phyloP scores from a whole-genome alignment of 495 filamentous ascomycete species.

The Aspergillus ellipticus region DNA sequence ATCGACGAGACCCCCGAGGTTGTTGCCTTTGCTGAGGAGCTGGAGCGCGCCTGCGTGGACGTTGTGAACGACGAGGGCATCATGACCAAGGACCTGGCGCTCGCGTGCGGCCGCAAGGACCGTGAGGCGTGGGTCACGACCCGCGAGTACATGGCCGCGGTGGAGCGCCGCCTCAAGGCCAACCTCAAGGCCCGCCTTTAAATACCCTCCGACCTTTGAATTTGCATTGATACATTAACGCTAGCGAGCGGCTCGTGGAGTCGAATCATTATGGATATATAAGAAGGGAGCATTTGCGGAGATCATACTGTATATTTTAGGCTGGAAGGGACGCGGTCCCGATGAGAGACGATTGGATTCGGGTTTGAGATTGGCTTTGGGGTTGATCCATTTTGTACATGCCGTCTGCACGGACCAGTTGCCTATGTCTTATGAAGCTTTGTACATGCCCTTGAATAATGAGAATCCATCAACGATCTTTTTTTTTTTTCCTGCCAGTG shows the following conservation, averaged over 20 bases:
- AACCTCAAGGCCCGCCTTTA: slow-evolving; percentile 50
- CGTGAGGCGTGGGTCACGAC: slow-evolving; percentile 85
- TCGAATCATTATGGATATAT: background rate
- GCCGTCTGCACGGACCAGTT: too few species aligned
- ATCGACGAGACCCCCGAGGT: slow-evolving; percentile 87
- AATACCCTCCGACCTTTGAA: slow-evolving; percentile 14
- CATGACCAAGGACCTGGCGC: slow-evolving; percentile 98
- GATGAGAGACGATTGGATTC: background rate
- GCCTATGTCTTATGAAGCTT: background rate
- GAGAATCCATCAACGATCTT: too few species aligned
- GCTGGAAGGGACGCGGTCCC: background rate
- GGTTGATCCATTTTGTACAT: background rate
- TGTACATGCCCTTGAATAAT: slow-evolving; percentile 4
- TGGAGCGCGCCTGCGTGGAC: slow-evolving; percentile 93
- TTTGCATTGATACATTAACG: slow-evolving; percentile 16
- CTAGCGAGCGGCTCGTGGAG: slow-evolving; percentile 10
- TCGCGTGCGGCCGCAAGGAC: slow-evolving; percentile 82
- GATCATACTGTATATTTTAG: slow-evolving; percentile 18
- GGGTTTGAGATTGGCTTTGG: background rate
- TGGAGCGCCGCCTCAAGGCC: slow-evolving; percentile 77
- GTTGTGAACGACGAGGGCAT: slow-evolving; percentile 89
- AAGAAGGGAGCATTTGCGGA: slow-evolving; percentile 6
- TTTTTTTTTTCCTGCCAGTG: too few species aligned
- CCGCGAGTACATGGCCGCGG: slow-evolving; percentile 78
- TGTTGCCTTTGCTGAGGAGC: slow-evolving; percentile 79